Conservation (phyloP, 148 eudicot genomes). For the Vaccinium darrowii region DNA sequence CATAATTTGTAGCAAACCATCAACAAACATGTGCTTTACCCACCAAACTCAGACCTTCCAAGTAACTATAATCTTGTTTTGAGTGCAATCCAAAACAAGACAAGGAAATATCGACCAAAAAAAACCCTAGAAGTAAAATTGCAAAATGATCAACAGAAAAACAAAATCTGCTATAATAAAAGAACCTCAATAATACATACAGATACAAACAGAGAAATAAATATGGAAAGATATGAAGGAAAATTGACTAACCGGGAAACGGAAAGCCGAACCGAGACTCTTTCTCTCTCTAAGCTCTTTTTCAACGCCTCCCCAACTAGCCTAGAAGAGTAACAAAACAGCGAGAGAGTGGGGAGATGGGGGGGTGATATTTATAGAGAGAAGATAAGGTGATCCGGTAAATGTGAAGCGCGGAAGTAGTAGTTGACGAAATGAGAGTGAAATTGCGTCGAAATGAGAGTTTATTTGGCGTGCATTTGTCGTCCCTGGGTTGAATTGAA, state of each 20-base stretch:
- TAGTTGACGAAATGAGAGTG: constrained; percentile 38
- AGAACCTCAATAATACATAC: background rate
- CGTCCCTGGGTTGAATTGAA: background rate
- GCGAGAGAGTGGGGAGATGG: background rate
- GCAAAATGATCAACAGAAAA: background rate
- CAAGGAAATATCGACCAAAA: background rate
- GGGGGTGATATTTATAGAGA: constrained; percentile 38
- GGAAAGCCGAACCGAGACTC: background rate
- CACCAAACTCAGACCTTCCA: background rate
- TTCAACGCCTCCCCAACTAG: constrained; percentile 13
- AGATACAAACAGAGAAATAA: background rate
- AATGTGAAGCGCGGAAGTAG: constrained; percentile 6
- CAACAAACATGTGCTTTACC: background rate
- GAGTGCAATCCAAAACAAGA: background rate
- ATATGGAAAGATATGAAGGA: background rate
- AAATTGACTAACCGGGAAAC: constrained; percentile 12
- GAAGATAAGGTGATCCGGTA: constrained; percentile 28
- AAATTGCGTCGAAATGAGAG: constrained; percentile 34
- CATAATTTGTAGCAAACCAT: background rate
- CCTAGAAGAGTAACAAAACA: constrained; percentile 12
- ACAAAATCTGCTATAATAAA: background rate
- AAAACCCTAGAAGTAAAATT: constrained; percentile 4
- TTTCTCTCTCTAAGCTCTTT: constrained; percentile 20
- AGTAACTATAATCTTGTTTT: background rate
- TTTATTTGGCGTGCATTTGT: background rate